These are phyloP conservation scores for Syncephalis fuscata DNA, from an alignment of 371 early-diverging fungal species.

Conservation along the genomic window DNA sequence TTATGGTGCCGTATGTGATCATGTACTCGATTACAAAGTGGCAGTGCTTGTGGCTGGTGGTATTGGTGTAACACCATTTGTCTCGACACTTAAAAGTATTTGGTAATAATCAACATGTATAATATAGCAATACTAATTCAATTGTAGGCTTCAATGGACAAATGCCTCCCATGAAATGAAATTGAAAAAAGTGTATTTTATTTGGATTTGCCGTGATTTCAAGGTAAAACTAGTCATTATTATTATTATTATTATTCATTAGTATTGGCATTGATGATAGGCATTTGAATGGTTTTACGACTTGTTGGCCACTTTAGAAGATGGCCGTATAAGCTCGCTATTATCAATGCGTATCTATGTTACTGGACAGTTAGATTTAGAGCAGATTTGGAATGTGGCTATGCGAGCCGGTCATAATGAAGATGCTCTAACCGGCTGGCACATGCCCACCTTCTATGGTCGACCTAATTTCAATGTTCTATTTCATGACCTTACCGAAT, in stretches of 20 bases:
- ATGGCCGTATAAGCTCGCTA: conserved; percentile 18
- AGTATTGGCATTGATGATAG: conserved; percentile 9
- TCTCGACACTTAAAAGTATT: conserved; percentile 45
- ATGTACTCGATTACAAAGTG: conserved; percentile 63
- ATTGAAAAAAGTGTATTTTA: conserved; percentile 34
- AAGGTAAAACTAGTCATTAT: conserved; percentile 9
- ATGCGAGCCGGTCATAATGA: conserved; percentile 22
- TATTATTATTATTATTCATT: no score
- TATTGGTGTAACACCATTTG: conserved; percentile 66
- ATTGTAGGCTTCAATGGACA: conserved; percentile 6
- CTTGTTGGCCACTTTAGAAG: conserved; percentile 35
- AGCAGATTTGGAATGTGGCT: conserved; percentile 26
- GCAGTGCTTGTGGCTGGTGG: conserved; percentile 61
- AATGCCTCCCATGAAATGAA: conserved; percentile 14
- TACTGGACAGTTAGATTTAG: conserved; percentile 29
- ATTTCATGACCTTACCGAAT: conserved; percentile 20
- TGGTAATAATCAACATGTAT: conserved; percentile 18
- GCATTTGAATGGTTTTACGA: conserved; percentile 60
- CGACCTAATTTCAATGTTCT: conserved; percentile 27
- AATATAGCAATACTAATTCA: neutral
- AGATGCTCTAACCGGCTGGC: conserved; percentile 31
- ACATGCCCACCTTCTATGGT: conserved; percentile 32
- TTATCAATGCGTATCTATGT: conserved; percentile 47
- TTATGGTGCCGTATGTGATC: conserved; percentile 70
- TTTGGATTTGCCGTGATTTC: conserved; percentile 48